Base-by-base conservation (phyloP, 345 rosid genomes). In the Eucalyptus albens region DNA sequence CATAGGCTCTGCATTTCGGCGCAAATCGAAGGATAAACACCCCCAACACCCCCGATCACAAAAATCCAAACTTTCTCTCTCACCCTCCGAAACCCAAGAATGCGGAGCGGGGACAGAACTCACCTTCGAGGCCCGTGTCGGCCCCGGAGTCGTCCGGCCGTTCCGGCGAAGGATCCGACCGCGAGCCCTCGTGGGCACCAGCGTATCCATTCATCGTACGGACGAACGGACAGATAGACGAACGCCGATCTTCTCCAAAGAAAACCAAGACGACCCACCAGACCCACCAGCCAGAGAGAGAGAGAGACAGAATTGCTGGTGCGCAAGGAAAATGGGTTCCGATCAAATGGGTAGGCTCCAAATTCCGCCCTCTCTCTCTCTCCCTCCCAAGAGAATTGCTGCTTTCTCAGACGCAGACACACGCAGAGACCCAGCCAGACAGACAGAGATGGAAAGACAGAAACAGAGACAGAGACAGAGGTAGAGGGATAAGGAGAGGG, bases 121-220 rank as follows among this genome's bases (percentile, higher is more conserved):
- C 72, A 95, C 99, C 99, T 94, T 94, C 97, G 56, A 94, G 92
- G 27, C 97, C 95, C 50, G 96, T 94, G 89, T 94, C 96, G 87
- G 88, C 89, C 86, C 92, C 94, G 85, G 96, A 85, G 92, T 92
- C 92, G 90, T 92, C 92, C 94, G 91, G 92, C 98, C 95, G 94
- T 92, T 96, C 97, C 98, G 94, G 94, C 88, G 69, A 87, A 19
- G 56, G 88, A 15, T 65, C 91, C 87, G 85, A 83, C 89, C 50
- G 45, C 77, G 89, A 9, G 82, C 44, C 82, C 44, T 69, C 82
- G 82, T 69, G 82, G 82, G 82, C 82, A 14, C 82, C 5, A 17
- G 14, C 44, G 82, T 69, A 33, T 14, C 82, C 82, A 69, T 69
- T 42, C 82, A 69, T 69, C 22, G 82, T 17, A 33, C 81, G 81